These are phyloP conservation scores for Euphorbia lathyris DNA, from an alignment of 345 rosid genomes.

Conservation along the genomic window DNA sequence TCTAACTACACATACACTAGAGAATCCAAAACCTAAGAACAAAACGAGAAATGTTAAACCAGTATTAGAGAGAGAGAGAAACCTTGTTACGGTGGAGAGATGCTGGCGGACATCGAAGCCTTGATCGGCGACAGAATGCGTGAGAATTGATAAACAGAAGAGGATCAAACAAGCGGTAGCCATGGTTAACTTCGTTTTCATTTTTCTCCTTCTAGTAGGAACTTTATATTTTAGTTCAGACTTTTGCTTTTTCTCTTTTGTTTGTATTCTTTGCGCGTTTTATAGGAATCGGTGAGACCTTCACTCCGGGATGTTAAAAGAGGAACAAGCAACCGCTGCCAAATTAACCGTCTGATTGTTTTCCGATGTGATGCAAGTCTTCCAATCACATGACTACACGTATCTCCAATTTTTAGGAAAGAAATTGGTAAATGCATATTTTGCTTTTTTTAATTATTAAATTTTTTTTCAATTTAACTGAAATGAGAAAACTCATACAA, in stretches of 20 bases:
- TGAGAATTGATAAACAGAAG: constrained; percentile 10
- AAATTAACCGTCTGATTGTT: no score
- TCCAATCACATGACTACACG: no score
- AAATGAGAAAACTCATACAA: no score
- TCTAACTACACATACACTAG: no score
- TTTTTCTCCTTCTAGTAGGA: background rate
- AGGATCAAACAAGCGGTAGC: constrained; percentile 20
- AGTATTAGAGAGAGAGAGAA: background rate
- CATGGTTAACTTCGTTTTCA: constrained; percentile 16
- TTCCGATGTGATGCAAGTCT: background rate
- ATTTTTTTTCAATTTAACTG: no score
- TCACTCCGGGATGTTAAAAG: background rate
- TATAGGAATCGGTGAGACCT: background rate
- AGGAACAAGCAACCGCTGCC: no score
- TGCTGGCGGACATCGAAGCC: constrained; percentile 66
- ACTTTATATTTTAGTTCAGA: background rate
- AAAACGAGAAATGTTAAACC: constrained; percentile 1
- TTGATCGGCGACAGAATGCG: constrained; percentile 40
- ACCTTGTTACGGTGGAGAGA: constrained; percentile 71
- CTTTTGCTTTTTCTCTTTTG: background rate
- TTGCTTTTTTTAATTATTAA: no score
- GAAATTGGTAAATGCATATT: no score
- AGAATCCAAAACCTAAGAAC: background rate
- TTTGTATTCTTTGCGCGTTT: background rate
- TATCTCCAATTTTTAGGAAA: no score